A percentile compares a stretch with the other conserved stretches of the same genome.
Evolutionary conservation across 2,329 filamentous ascomycete species (phyloP).

Genomic region (Helminthosporium solani): DNA sequence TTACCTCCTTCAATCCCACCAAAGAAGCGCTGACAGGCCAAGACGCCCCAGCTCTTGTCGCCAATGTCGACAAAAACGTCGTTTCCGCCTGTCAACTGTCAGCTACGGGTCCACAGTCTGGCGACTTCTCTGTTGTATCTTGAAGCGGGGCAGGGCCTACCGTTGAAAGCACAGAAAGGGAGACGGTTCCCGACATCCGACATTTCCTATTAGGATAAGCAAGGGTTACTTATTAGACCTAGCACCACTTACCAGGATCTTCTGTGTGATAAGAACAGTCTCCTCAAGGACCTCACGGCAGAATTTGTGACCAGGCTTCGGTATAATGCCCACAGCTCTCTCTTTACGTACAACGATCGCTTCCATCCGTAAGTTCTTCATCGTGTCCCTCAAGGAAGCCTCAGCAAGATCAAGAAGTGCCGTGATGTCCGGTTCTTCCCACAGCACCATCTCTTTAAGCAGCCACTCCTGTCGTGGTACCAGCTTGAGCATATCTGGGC

Average conservation of each 20-base stretch:
- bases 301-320: constrained; percentile 64
- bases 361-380: constrained; percentile 75
- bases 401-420: constrained; percentile 88
- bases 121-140: not conserved
- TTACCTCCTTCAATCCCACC: constrained; percentile 71
- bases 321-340: constrained; percentile 59
- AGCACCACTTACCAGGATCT: constrained; percentile 60
- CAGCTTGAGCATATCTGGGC: constrained; percentile 66
- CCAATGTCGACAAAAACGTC: constrained; percentile 99
- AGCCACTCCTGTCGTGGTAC: constrained; percentile 69
- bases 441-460: constrained; percentile 73
- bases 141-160: constrained; percentile 31
- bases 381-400: constrained; percentile 76
- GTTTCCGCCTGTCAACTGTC: constrained; percentile 65
- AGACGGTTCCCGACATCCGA: constrained; percentile 67
- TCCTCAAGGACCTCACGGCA: constrained; percentile 90
- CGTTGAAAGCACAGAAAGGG: constrained; percentile 98
- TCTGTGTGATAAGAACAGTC: constrained; percentile 91
- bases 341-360: constrained; percentile 85
- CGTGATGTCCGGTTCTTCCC: constrained; percentile 74
- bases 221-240: not conserved
- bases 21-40: constrained; percentile 89
- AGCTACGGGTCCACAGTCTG: constrained; percentile 9
- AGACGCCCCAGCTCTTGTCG: constrained; percentile 94
- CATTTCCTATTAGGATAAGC: constrained; percentile 59